Conservation (phyloP, 768 basidiomycete genomes). For the Paxillus ammoniavirescens region DNA sequence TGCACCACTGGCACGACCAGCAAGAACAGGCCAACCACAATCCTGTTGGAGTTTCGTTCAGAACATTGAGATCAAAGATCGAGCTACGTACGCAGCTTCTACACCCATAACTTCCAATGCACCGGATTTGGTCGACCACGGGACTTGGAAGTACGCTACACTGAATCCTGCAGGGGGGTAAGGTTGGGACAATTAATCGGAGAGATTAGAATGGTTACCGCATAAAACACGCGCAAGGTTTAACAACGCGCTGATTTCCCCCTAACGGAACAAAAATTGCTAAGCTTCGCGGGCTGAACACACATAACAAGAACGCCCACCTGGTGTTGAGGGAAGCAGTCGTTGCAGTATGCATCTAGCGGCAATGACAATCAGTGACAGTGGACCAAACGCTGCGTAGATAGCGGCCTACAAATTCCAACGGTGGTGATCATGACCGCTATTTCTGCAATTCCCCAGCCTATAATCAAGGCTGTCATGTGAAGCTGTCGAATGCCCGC, state of each 20-base stretch:
- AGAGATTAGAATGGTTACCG: slow-evolving; percentile 17
- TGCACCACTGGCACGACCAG: slow-evolving; percentile 37
- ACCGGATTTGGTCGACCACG: slow-evolving; percentile 37
- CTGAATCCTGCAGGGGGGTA: slow-evolving; percentile 26
- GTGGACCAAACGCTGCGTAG: not conserved
- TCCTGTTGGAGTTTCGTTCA: slow-evolving; percentile 20
- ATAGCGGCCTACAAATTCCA: slow-evolving; percentile 32
- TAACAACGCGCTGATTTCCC: slow-evolving; percentile 44
- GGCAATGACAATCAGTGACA: not conserved
- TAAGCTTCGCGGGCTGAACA: not conserved
- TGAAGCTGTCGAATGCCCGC: slow-evolving; percentile 34
- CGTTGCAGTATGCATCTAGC: slow-evolving; percentile 38
- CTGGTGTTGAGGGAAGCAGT: slow-evolving; percentile 36
- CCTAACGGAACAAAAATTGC: slow-evolving; percentile 17
- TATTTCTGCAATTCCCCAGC: slow-evolving; percentile 43
- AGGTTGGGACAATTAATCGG: not conserved
- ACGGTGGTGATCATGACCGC: slow-evolving; percentile 41
- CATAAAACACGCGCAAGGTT: slow-evolving; percentile 38
- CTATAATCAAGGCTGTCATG: slow-evolving; percentile 34
- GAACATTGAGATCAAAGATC: not conserved
- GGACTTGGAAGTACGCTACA: slow-evolving; percentile 41
- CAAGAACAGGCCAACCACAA: slow-evolving; percentile 34
- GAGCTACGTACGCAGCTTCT: slow-evolving; percentile 35
- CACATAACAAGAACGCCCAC: slow-evolving; percentile 9
- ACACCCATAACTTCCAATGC: slow-evolving; percentile 35